Evolutionary conservation across 345 rosid species (phyloP).

Genomic region (Salix purpurea): DNA sequence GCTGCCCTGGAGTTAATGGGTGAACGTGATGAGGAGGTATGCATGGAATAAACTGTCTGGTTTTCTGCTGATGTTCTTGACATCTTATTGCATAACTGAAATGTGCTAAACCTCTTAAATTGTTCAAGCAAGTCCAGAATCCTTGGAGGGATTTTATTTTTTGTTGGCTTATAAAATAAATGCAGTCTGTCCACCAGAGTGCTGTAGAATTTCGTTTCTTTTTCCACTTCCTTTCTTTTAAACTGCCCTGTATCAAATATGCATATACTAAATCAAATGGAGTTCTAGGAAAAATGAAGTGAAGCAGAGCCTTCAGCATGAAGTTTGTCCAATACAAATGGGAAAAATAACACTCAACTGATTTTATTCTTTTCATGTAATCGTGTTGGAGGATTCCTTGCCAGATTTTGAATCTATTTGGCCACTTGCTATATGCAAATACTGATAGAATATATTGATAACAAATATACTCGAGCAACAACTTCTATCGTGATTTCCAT

Average conservation of each 20-base stretch:
- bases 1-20: slow-evolving; percentile 99
- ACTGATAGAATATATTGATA: neutral
- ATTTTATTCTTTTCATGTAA: neutral
- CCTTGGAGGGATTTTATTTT: neutral
- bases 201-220: neutral
- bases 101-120: neutral
- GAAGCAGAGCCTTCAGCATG: neutral
- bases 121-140: neutral
- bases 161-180: neutral
- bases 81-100: neutral
- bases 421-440: neutral
- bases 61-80: neutral
- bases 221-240: neutral
- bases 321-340: neutral
- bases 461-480: neutral
- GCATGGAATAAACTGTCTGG: neutral
- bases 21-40: slow-evolving; percentile 99
- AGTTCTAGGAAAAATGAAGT: neutral
- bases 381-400: neutral
- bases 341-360: neutral
- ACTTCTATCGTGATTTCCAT: neutral
- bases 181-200: neutral
- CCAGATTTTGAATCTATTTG: neutral
- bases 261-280: neutral
- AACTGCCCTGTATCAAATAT: neutral